Percentiles rank a stretch among this genome's conserved stretches.
phyloP scores from a whole-genome alignment of 257 asterid genomes.

The Nicotiana sylvestris region DNA sequence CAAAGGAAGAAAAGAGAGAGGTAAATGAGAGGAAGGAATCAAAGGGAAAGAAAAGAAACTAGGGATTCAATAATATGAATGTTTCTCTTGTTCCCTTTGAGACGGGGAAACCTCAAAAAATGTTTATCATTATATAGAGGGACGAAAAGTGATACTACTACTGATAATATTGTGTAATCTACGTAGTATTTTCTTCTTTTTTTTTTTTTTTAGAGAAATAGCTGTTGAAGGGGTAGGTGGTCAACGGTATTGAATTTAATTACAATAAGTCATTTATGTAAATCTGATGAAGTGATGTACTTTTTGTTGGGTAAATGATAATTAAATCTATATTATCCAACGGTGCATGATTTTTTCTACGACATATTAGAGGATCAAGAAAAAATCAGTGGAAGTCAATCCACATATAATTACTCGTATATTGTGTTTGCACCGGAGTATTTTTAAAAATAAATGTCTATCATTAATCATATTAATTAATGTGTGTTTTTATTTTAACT shows the following conservation, averaged over 20 bases:
- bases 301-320: neutral
- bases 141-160: neutral
- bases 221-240: neutral
- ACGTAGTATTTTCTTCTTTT: neutral
- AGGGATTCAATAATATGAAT: neutral
- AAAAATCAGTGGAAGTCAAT: neutral
- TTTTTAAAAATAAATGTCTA: neutral
- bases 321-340: neutral
- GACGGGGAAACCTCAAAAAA: neutral
- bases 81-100: neutral
- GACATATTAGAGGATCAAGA: neutral
- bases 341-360: neutral
- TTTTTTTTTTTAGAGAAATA: neutral
- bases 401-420: neutral
- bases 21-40: neutral
- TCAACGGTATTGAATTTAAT: neutral
- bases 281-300: neutral
- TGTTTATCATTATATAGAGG: neutral
- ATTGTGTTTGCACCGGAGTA: neutral
- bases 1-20: neutral
- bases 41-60: neutral
- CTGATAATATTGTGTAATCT: neutral
- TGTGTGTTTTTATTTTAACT: neutral
- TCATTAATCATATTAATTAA: neutral
- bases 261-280: neutral